Evolutionary conservation across 352 stramenopile species (phyloP), one percentile per base, ranked within the genome.

Genomic region (Lagenidium giganteum): DNA sequence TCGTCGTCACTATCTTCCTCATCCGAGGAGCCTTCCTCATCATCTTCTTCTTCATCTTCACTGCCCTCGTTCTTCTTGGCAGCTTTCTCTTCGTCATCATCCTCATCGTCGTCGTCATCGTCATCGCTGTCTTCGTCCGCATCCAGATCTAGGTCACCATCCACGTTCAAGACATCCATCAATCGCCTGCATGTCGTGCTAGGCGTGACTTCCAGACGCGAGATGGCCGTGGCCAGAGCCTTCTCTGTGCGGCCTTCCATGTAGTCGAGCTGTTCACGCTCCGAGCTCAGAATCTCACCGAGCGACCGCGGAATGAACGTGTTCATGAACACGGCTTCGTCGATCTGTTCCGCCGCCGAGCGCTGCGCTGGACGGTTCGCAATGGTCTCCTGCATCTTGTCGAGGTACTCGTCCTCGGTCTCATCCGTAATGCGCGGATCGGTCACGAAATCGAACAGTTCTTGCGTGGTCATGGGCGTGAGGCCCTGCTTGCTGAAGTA

Each of bases 391-490:
- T 98, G 96, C 33, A 97, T 84, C 3, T 51, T 52, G 39, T 98
- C 92, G n/a, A 98, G 57, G 33, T 85, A 77, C 13, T 71, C 71
- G 39, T 95, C 77, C 29, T 97, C 72, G 9, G 76, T 62, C 26
- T 96, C 83, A 11, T 91, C 73, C 1, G 59, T 45, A 25, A 93
- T 61, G 27, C 51, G 49, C 16, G 56, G 76, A 33, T 93, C 71
- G 14, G 87, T 98, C 9, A 98, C 83, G 57, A 98, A 98, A 47
- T 99, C 94, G 58, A 98, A 98, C 3, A 99, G 67, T 50, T 98
- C 93, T 33, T 95, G 74, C 17, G 84, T 97, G 3, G 78, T 94
- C 89, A 98, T 98, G 21, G 95, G 83, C 57, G 91, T 89, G 3
- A 98, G 54, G 13, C 74, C 76, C 41, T 94, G 86, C 54, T 96